Evolutionary conservation across 192 early-diverging fungal species (phyloP), one percentile per base, ranked within the genome.

Genomic region (Bifiguratus adelaidae): DNA sequence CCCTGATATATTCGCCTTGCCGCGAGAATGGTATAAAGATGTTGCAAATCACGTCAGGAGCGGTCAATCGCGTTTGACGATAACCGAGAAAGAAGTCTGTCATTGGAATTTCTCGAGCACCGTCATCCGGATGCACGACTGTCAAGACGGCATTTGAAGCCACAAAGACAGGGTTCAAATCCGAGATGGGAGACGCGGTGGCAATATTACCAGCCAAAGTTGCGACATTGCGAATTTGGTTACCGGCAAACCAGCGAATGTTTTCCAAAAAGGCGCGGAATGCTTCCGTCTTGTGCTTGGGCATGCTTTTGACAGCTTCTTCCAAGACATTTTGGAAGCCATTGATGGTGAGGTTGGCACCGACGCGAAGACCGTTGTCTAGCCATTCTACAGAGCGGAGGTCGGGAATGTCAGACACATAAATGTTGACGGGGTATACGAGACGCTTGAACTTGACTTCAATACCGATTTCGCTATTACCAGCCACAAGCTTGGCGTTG

Each of bases 181-280:
- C 88, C 9, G 86, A 89, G 46, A 89, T 91, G 7, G 89, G 88
- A 40, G 81, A 85, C n/a, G 88, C 89, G 4, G 89, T 91, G 18
- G 74, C 80, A 43, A 91, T 84, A 62, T 92, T 92, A 25, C 89
- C 89, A 20, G 82, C 89, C 44, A 90, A 65, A 7, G 81, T 79
- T 3, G 89, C 85, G 3, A 89, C 86, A 58, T 90, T 91, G 55
- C 89, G 73, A 53, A 92, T 83, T 70, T 92, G 89, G 43, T 70
- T 70, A 40, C 88, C 85, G 4, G 88, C 88, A 73, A 92, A 88
- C 63, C 80, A 89, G 47, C 75, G 68, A 41, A 85, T 60, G 59
- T 85, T 89, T 48, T 77, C 77, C 22, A 85, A 60, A 35, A 88
- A 34, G 3, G 89, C 86, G 7, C 65, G 60, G 22, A 87, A 66